These are phyloP conservation scores for Neofusicoccum kwambonambiense DNA, from an alignment of 2,329 filamentous ascomycete genomes.

Conservation along the genomic window DNA sequence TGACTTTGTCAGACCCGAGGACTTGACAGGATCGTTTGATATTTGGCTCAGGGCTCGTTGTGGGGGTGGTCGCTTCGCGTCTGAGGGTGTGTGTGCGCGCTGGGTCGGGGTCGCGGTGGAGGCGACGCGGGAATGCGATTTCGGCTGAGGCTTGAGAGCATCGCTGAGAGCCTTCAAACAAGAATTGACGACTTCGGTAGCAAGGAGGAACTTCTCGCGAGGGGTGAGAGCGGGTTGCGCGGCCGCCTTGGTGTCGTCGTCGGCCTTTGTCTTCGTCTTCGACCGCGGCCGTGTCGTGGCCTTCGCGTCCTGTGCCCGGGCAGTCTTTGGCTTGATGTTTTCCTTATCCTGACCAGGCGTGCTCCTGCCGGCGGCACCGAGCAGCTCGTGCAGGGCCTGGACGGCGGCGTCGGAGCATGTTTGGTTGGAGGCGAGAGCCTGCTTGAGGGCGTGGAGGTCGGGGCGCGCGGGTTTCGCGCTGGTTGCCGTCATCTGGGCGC, in stretches of 20 bases:
- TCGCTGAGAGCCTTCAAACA: slow-evolving; percentile 69
- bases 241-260: slow-evolving; percentile 25
- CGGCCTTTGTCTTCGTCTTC: slow-evolving; percentile 2
- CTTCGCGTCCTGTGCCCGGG: slow-evolving; percentile 29
- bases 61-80: slow-evolving; percentile 50
- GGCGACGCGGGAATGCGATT: slow-evolving; percentile 19
- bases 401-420: slow-evolving; percentile 51
- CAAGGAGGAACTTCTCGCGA: slow-evolving; percentile 65
- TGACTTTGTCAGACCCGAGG: slow-evolving; percentile 24
- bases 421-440: slow-evolving; percentile 46
- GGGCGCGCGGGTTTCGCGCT: slow-evolving; percentile 36
- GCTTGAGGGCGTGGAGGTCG: slow-evolving; percentile 49
- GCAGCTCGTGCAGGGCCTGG: slow-evolving; percentile 46
- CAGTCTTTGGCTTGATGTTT: slow-evolving; percentile 24
- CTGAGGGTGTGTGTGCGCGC: slow-evolving; percentile 12
- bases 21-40: slow-evolving; percentile 51
- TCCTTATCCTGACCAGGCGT: slow-evolving; percentile 32
- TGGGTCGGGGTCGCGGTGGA: neutral
- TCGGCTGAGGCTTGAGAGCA: slow-evolving; percentile 54
- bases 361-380: slow-evolving; percentile 38
- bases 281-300: slow-evolving; percentile 11
- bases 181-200: slow-evolving; percentile 71
- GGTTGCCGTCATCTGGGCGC: slow-evolving; percentile 8
- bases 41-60: slow-evolving; percentile 61
- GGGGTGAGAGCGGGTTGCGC: slow-evolving; percentile 42